Conservation (phyloP, 495 filamentous ascomycete species). For the Talaromyces adpressus region DNA sequence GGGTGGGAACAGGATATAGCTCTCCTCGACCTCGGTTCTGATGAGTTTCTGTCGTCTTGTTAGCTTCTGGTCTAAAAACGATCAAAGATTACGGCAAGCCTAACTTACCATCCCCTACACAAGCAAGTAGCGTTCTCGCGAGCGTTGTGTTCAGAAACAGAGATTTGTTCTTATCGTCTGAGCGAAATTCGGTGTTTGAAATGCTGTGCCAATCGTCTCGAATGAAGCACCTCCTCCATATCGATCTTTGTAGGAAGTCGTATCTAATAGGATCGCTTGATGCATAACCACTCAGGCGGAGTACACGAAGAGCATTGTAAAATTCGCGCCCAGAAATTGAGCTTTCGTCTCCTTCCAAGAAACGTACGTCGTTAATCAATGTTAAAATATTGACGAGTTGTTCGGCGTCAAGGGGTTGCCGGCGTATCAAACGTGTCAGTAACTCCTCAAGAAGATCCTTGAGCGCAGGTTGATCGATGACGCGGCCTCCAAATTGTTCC, state of each 20-base stretch:
- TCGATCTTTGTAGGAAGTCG: constrained; percentile 55
- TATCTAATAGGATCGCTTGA: constrained; percentile 41
- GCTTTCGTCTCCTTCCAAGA: constrained; percentile 23
- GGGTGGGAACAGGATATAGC: constrained; percentile 35
- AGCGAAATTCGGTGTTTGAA: constrained; percentile 22
- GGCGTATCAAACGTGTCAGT: constrained; percentile 57
- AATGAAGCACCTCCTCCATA: constrained; percentile 79
- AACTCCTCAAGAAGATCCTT: constrained; percentile 55
- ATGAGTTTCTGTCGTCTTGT: constrained; percentile 15
- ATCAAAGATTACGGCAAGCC: background rate
- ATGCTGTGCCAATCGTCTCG: constrained; percentile 68
- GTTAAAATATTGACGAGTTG: constrained; percentile 78
- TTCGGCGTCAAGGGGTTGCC: constrained; percentile 58
- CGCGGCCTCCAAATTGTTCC: constrained; percentile 52
- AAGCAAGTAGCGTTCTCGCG: constrained; percentile 23
- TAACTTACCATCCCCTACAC: constrained; percentile 27
- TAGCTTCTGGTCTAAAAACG: constrained; percentile 9
- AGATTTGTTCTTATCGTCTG: constrained; percentile 17
- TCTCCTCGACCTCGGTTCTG: constrained; percentile 15
- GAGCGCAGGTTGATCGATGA: constrained; percentile 56
- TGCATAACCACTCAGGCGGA: constrained; percentile 47
- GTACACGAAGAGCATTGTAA: constrained; percentile 61
- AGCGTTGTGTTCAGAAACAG: constrained; percentile 25
- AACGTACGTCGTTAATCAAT: constrained; percentile 44
- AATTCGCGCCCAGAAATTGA: constrained; percentile 49